phyloP scores from a whole-genome alignment of 2,329 filamentous ascomycete genomes.

The Botryotinia convoluta region DNA sequence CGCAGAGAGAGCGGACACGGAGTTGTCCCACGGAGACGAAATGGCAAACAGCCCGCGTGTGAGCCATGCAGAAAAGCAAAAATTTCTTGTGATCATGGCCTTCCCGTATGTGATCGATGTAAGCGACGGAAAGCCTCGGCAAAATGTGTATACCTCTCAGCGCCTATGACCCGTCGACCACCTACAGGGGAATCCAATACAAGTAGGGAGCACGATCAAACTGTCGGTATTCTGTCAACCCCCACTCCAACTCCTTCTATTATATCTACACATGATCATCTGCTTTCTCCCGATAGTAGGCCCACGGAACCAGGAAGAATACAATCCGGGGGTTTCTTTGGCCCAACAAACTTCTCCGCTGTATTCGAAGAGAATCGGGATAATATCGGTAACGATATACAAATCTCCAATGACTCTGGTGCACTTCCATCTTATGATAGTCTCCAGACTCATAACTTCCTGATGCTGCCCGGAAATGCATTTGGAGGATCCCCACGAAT shows the following conservation, averaged over 20 bases:
- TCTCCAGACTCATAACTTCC: slow-evolving; percentile 34
- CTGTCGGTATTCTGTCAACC: slow-evolving; percentile 2
- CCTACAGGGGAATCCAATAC: neutral
- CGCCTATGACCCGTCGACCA: slow-evolving; percentile 32
- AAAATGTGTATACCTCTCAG: slow-evolving; percentile 33
- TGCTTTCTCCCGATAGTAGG: slow-evolving; percentile 2
- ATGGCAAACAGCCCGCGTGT: slow-evolving; percentile 33
- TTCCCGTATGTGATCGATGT: slow-evolving; percentile 34
- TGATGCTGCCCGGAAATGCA: slow-evolving; percentile 31
- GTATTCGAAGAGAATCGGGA: slow-evolving; percentile 36
- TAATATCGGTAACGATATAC: slow-evolving; percentile 31
- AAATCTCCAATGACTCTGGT: slow-evolving; percentile 33
- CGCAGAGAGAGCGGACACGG: neutral
- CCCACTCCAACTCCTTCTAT: neutral
- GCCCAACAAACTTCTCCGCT: slow-evolving; percentile 37
- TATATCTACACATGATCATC: neutral
- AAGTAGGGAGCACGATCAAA: neutral
- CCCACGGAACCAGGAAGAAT: slow-evolving; percentile 3
- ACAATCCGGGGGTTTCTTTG: slow-evolving; percentile 29
- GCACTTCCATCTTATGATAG: slow-evolving; percentile 26
- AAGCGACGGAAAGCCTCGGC: slow-evolving; percentile 28
- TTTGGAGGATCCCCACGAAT: slow-evolving; percentile 30
- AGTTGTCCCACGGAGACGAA: slow-evolving; percentile 29
- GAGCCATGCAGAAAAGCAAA: slow-evolving; percentile 35
- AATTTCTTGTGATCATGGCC: slow-evolving; percentile 33